phyloP scores from a whole-genome alignment of 495 filamentous ascomycete genomes.

The Aspergillus nidulans region DNA sequence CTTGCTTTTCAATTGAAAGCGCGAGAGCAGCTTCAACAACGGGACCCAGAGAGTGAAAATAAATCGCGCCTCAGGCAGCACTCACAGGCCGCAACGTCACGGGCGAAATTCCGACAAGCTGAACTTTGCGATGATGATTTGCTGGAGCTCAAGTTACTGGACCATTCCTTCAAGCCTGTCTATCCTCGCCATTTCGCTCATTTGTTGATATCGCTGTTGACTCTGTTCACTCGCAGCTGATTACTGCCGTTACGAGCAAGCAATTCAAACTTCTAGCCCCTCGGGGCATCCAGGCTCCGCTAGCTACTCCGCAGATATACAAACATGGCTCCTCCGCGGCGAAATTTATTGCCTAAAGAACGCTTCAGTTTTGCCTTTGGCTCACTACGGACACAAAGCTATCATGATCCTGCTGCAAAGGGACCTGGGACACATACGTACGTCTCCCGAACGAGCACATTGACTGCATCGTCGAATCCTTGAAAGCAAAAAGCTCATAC shows the following conservation, averaged over 20 bases:
- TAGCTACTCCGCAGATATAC: constrained; percentile 12
- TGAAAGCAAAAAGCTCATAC: constrained; percentile 1
- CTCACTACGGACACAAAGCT: constrained; percentile 55
- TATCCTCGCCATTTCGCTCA: background rate
- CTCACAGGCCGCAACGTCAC: background rate
- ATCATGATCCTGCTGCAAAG: constrained; percentile 54
- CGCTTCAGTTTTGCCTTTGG: constrained; percentile 56
- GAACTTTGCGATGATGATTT: background rate
- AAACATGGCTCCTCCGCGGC: constrained; percentile 51
- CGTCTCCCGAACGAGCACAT: constrained; percentile 14
- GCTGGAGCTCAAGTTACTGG: background rate
- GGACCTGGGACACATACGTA: constrained; percentile 52
- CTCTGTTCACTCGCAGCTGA: background rate
- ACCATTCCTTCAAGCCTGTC: background rate
- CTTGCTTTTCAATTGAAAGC: background rate
- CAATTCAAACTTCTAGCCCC: constrained; percentile 9
- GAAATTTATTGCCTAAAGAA: constrained; percentile 58
- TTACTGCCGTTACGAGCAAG: background rate
- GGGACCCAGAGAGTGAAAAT: background rate
- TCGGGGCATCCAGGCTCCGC: constrained; percentile 16
- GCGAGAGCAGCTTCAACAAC: background rate
- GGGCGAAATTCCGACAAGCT: constrained; percentile 2
- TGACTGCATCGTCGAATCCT: background rate
- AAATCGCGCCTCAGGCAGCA: constrained; percentile 16
- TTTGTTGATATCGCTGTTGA: background rate